Evolutionary conservation across 148 eudicot genomes (phyloP).

Genomic region (Tetragonia tetragonoides): DNA sequence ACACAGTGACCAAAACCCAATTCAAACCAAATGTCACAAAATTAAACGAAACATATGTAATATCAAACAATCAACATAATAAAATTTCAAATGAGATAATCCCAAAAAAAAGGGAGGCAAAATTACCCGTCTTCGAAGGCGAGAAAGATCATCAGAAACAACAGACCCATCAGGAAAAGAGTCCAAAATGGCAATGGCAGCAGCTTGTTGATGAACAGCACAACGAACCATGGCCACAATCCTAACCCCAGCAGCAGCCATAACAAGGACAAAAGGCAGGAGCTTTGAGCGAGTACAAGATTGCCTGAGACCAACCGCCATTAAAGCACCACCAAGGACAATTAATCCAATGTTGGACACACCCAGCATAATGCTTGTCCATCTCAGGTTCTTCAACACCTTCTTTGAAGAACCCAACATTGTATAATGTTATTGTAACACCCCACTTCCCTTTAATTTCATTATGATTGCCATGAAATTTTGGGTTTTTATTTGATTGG

Average conservation of each 20-base stretch:
- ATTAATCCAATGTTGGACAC: slow-evolving; percentile 37
- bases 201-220: slow-evolving; percentile 50
- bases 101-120: not conserved
- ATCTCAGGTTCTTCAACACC: slow-evolving; percentile 42
- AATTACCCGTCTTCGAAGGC: slow-evolving; percentile 34
- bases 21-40: not conserved
- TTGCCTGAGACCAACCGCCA: slow-evolving; percentile 12
- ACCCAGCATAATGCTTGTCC: slow-evolving; percentile 42
- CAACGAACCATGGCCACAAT: slow-evolving; percentile 45
- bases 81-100: not conserved
- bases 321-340: slow-evolving; percentile 25
- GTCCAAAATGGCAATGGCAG: slow-evolving; percentile 45
- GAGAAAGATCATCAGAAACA: slow-evolving; percentile 32
- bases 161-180: slow-evolving; percentile 24
- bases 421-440: too few species aligned
- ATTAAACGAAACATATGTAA: not conserved
- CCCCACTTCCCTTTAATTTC: too few species aligned
- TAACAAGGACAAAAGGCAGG: slow-evolving; percentile 27
- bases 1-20: not conserved
- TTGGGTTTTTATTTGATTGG: too few species aligned
- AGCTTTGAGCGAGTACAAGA: slow-evolving; percentile 29
- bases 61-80: not conserved
- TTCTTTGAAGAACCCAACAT: slow-evolving; percentile 5
- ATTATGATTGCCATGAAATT: too few species aligned
- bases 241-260: slow-evolving; percentile 33